phyloP scores from a whole-genome alignment of 352 stramenopile genomes.

The Phytophthora syringae region DNA sequence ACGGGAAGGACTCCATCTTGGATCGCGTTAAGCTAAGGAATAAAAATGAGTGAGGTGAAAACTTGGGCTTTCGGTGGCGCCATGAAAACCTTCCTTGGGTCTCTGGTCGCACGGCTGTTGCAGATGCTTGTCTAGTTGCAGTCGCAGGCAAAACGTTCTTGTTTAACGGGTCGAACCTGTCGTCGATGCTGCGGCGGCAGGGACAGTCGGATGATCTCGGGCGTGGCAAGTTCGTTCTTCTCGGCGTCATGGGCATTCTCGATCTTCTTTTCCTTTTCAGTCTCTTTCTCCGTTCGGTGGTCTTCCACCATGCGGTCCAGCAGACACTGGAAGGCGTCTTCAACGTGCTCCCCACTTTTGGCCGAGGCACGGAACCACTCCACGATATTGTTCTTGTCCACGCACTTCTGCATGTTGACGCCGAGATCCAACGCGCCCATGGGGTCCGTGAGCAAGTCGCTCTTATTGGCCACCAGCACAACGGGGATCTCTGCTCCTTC shows the following conservation, averaged over 20 bases:
- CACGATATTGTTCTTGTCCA: constrained; percentile 70
- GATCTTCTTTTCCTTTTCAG: constrained; percentile 12
- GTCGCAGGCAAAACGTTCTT: constrained; percentile 48
- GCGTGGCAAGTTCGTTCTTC: constrained; percentile 3
- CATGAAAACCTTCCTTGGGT: constrained; percentile 5
- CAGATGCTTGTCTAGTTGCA: constrained; percentile 46
- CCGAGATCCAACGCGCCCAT: constrained; percentile 73
- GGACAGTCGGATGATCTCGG: constrained; percentile 55
- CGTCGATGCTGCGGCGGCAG: constrained; percentile 31
- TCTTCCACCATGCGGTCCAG: constrained; percentile 67
- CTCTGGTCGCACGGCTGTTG: neutral
- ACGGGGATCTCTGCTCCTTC: constrained; percentile 62
- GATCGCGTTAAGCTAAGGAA: constrained; percentile 23
- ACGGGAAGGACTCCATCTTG: constrained; percentile 8
- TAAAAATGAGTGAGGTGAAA: constrained; percentile 21
- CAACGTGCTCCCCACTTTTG: constrained; percentile 70
- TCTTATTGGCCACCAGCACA: constrained; percentile 89
- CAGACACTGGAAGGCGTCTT: constrained; percentile 68
- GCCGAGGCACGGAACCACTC: constrained; percentile 83
- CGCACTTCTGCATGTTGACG: constrained; percentile 88
- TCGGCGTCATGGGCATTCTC: neutral
- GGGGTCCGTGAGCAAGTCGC: constrained; percentile 76
- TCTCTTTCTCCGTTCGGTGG: constrained; percentile 41
- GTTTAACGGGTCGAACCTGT: constrained; percentile 29
- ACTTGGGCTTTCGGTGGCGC: neutral